Conservation (phyloP, 2,329 filamentous ascomycete genomes). For the Phyllosticta citriasiana region DNA sequence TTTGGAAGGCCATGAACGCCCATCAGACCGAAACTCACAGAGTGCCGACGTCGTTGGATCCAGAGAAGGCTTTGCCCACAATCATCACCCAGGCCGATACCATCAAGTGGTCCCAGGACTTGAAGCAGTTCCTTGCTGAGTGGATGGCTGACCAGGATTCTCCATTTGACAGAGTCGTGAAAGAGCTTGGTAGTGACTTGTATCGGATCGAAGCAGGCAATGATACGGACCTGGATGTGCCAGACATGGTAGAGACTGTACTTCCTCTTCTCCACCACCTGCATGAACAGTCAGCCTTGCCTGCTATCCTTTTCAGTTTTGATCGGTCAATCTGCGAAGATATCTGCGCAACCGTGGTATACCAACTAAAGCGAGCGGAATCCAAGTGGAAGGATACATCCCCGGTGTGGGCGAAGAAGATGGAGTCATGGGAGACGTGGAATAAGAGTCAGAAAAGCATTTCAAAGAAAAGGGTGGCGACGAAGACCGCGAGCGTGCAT, state of each 20-base stretch:
- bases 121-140: slow-evolving; percentile 48
- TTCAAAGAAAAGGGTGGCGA: slow-evolving; percentile 29
- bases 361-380: slow-evolving; percentile 47
- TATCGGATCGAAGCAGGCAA: not conserved
- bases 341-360: slow-evolving; percentile 43
- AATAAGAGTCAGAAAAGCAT: slow-evolving; percentile 30
- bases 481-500: slow-evolving; percentile 36
- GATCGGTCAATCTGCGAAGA: slow-evolving; percentile 56
- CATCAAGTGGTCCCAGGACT: slow-evolving; percentile 50
- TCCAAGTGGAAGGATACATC: slow-evolving; percentile 46
- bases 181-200: slow-evolving; percentile 25
- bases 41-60: slow-evolving; percentile 42
- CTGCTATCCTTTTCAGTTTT: slow-evolving; percentile 70
- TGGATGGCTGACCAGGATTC: slow-evolving; percentile 52
- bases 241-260: slow-evolving; percentile 33
- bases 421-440: slow-evolving; percentile 50
- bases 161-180: slow-evolving; percentile 42
- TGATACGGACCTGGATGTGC: slow-evolving; percentile 10
- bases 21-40: slow-evolving; percentile 43
- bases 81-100: slow-evolving; percentile 57
- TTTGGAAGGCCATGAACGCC: slow-evolving; percentile 56
- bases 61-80: slow-evolving; percentile 38
- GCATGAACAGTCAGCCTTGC: slow-evolving; percentile 54
- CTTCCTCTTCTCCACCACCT: slow-evolving; percentile 51
- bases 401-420: slow-evolving; percentile 49